These are phyloP conservation scores for Cyanidioschyzon merolae DNA, from an alignment of 23 red algal species.

Conservation along the genomic window DNA sequence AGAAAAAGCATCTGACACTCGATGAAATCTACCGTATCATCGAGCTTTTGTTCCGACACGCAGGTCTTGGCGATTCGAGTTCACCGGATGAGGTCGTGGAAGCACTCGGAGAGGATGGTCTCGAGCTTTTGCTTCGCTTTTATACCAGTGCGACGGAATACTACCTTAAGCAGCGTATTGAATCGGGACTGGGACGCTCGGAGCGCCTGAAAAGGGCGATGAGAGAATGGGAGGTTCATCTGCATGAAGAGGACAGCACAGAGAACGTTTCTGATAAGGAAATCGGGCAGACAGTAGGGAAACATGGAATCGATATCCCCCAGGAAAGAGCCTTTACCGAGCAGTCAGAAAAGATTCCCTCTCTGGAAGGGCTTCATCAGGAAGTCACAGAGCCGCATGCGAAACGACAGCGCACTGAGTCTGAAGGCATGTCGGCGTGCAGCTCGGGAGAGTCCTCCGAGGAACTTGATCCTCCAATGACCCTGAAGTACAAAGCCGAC, in stretches of 20 bases:
- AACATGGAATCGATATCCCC: background rate
- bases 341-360: background rate
- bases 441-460: background rate
- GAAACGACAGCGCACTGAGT: slow-evolving; percentile 2
- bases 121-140: slow-evolving; percentile 20
- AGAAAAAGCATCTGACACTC: background rate
- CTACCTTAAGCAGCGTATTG: background rate
- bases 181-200: background rate
- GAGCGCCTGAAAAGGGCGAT: background rate
- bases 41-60: slow-evolving; percentile 9
- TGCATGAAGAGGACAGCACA: background rate
- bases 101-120: slow-evolving; percentile 11
- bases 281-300: background rate
- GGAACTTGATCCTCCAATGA: background rate
- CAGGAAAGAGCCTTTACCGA: background rate
- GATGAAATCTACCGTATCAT: slow-evolving; percentile 14
- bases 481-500: slow-evolving; percentile 60
- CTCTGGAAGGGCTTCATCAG: background rate
- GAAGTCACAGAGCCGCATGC: background rate
- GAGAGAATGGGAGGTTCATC: background rate
- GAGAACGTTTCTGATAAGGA: background rate
- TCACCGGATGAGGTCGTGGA: slow-evolving; percentile 4
- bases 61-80: background rate
- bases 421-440: background rate
- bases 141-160: slow-evolving; percentile 3